These are phyloP conservation scores for Sporisorium reilianum DNA, from an alignment of 1,284 basidiomycete species.

Conservation along the genomic window DNA sequence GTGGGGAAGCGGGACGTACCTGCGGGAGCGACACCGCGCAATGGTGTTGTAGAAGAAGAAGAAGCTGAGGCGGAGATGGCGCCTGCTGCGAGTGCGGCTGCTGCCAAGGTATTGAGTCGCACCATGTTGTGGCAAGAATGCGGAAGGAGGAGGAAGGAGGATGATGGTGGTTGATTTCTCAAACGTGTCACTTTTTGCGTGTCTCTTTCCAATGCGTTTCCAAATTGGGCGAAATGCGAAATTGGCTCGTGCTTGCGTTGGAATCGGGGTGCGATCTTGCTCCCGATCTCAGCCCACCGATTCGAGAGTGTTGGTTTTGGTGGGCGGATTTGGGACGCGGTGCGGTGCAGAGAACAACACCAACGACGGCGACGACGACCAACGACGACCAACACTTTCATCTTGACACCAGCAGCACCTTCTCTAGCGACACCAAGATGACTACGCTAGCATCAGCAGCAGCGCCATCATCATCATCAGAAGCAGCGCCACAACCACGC, in stretches of 20 bases:
- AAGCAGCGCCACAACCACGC: constrained; percentile 7
- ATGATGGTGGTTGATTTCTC: constrained; percentile 8
- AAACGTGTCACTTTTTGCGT: too few relatives aligned
- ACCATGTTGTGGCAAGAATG: constrained; percentile 23
- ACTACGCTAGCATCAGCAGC: constrained; percentile 11
- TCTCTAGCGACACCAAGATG: too few relatives aligned
- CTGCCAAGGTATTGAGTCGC: constrained; percentile 33
- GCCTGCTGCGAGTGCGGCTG: constrained; percentile 30
- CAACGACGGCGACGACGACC: background rate
- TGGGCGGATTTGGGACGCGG: background rate
- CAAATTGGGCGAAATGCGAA: too few relatives aligned
- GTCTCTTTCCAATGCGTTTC: background rate
- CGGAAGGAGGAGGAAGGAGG: background rate
- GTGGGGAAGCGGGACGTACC: background rate
- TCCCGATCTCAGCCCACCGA: background rate
- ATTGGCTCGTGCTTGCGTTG: constrained; percentile 3
- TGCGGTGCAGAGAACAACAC: constrained; percentile 25
- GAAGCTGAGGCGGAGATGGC: constrained; percentile 30
- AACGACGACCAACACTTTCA: constrained; percentile 14
- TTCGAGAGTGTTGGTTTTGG: constrained; percentile 5
- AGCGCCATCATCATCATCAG: constrained; percentile 5
- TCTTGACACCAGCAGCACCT: background rate
- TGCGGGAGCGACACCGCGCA: constrained; percentile 33
- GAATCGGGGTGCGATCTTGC: background rate
- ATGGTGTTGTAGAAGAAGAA: constrained; percentile 1